Evolutionary conservation across 805 yeast species (phyloP), one percentile per base, ranked within the genome.

Genomic region (Wickerhamomyces rabaulensis): DNA sequence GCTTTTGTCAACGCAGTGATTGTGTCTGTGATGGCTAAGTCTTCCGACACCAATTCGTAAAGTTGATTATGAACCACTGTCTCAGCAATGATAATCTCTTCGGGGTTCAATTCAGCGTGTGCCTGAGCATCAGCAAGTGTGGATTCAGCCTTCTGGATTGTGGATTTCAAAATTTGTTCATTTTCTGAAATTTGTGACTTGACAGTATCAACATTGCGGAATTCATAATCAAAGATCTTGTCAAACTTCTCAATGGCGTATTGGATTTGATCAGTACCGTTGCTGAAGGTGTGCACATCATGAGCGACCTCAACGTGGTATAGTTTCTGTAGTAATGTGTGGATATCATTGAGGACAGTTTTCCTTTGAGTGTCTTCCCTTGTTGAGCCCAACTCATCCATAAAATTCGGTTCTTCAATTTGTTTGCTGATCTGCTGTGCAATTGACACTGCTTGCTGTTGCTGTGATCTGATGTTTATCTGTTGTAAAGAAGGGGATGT

Each of bases 11-110:
- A 67, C 10, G 80, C 71, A 47, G 76, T 71, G 6, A 80, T 67
- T 0, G 91, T 71, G 58, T 91, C 96, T 26, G 76, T 76, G n/a
- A 82, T 74, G 1, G 95, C 87, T 49, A 75, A 73, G 44, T 85
- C 87, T 36, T 79, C 82, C 17, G 90, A 75, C 0, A 79, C 78
- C 1, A 84, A 66, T 19, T 76, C 76, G 58, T 85, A 83, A 13
- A 84, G 61, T 60, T 87, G 95, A 47, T 76, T 73, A 45, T 75
- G 71, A 1, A 75, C 81, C 0, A 70, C 67, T 1, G 80, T 75
- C 45, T 77, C 82, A 0, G 82, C 78, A 31, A 69, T 65, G 1
- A 80, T 65, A 3, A 73, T 52, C 10, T 71, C 70, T 45, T 74
- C 80, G 2, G 75, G 58, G 31, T 71, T 63, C 7, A 67, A 66